Evolutionary conservation across 176 grass and related monocot genomes (phyloP).

Genomic region (Pontederia paniculata): DNA sequence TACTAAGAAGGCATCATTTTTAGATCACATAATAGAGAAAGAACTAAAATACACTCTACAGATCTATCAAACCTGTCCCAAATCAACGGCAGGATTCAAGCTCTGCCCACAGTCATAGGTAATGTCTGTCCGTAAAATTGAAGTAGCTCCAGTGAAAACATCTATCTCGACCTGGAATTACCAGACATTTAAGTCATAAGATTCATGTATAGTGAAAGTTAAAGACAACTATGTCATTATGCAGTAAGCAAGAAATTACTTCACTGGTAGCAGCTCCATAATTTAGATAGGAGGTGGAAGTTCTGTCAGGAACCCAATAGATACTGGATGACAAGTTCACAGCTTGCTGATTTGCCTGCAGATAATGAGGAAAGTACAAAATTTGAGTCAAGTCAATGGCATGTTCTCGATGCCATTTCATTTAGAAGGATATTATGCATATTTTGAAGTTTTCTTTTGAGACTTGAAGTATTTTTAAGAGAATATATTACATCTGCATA

Average conservation of each 20-base stretch:
- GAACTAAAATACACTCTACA: neutral
- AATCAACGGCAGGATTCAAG: constrained; percentile 70
- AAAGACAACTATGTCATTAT: neutral
- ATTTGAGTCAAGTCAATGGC: neutral
- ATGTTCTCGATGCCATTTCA: neutral
- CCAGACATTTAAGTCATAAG: constrained; percentile 8
- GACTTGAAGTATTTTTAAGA: no score
- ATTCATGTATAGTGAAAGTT: neutral
- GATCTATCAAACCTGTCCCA: constrained; percentile 50
- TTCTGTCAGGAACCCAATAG: constrained; percentile 42
- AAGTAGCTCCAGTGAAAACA: constrained; percentile 57
- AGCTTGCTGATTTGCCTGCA: constrained; percentile 37
- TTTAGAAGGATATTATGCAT: neutral
- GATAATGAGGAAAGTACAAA: neutral
- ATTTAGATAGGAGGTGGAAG: constrained; percentile 40
- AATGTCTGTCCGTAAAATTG: constrained; percentile 60
- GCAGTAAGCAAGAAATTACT: constrained; percentile 9
- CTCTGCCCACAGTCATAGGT: constrained; percentile 72
- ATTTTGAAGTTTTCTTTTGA: no score
- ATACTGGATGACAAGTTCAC: constrained; percentile 52
- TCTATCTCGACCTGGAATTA: constrained; percentile 57
- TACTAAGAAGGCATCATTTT: neutral
- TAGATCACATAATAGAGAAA: neutral
- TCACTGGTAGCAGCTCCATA: constrained; percentile 72
- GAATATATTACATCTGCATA: no score